A percentile compares a stretch with the other conserved stretches of the same genome.
Evolutionary conservation across 495 filamentous ascomycete species (phyloP).

Genomic region (Neurospora intermedia): DNA sequence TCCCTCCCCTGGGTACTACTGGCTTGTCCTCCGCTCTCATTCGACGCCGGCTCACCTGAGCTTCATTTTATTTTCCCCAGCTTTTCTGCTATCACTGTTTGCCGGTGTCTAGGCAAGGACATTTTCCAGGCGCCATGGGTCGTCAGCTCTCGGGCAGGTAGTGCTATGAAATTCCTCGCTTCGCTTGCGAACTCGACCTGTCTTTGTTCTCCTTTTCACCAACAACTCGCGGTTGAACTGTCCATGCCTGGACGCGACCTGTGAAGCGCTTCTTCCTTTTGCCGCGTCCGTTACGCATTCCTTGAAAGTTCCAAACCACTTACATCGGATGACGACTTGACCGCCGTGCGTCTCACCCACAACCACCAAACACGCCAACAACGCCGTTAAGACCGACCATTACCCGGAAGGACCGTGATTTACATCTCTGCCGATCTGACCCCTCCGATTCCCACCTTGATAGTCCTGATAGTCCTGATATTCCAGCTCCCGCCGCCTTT

Average conservation of each 20-base stretch:
- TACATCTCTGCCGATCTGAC: not conserved
- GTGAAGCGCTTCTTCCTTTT: not conserved
- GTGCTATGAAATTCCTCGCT: not conserved
- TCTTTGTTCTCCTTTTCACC: not conserved
- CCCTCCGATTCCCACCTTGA: not conserved
- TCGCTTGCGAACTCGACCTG: not conserved
- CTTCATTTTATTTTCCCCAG: not conserved
- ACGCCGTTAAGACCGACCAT: not conserved
- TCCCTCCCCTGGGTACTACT: not conserved
- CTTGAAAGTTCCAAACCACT: not conserved
- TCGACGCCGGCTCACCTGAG: not conserved
- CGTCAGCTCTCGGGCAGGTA: not conserved
- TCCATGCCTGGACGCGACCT: not conserved
- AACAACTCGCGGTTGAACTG: not conserved
- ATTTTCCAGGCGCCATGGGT: not conserved
- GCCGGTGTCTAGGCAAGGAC: not conserved
- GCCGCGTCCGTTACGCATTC: not conserved
- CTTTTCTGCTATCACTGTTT: not conserved
- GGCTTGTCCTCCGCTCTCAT: not conserved
- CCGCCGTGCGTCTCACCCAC: not conserved
- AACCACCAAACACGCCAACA: not conserved
- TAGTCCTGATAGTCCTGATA: not conserved
- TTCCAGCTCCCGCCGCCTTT: not conserved
- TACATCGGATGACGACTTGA: not conserved
- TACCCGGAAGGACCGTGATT: not conserved